These are phyloP conservation scores for Amanita molliuscula DNA, from an alignment of 768 basidiomycete genomes.

Conservation along the genomic window DNA sequence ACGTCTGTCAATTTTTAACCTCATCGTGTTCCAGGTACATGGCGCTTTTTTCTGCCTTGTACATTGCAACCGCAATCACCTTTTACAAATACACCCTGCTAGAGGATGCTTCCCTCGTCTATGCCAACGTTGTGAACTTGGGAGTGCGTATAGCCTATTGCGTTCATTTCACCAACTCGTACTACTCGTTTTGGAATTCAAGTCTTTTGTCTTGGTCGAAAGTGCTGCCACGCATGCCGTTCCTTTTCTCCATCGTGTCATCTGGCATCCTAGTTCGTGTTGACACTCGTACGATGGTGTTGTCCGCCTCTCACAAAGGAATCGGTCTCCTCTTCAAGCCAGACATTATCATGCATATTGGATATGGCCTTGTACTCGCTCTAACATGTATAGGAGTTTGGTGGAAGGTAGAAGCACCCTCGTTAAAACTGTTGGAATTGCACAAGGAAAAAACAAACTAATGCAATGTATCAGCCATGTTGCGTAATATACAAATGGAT, in stretches of 20 bases:
- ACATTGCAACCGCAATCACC: slow-evolving; percentile 42
- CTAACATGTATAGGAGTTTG: slow-evolving; percentile 8
- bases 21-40: slow-evolving; percentile 42
- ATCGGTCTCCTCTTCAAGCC: slow-evolving; percentile 3
- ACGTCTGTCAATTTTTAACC: not conserved
- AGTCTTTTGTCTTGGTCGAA: slow-evolving; percentile 3
- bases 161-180: slow-evolving; percentile 35
- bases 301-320: slow-evolving; percentile 1
- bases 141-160: slow-evolving; percentile 53
- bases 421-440: not conserved
- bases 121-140: slow-evolving; percentile 66
- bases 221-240: not conserved
- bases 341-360: slow-evolving; percentile 5
- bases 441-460: not conserved
- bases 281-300: not conserved
- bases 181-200: slow-evolving; percentile 18
- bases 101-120: slow-evolving; percentile 65
- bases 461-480: not conserved
- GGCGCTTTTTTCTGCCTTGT: slow-evolving; percentile 62
- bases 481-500: slow-evolving; percentile 1
- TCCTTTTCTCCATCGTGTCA: not conserved
- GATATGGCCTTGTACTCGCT: slow-evolving; percentile 7
- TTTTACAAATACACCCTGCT: slow-evolving; percentile 32
- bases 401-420: slow-evolving; percentile 6
- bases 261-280: not conserved